Evolutionary conservation across 768 basidiomycete species (phyloP).

Genomic region (Russula abietina): DNA sequence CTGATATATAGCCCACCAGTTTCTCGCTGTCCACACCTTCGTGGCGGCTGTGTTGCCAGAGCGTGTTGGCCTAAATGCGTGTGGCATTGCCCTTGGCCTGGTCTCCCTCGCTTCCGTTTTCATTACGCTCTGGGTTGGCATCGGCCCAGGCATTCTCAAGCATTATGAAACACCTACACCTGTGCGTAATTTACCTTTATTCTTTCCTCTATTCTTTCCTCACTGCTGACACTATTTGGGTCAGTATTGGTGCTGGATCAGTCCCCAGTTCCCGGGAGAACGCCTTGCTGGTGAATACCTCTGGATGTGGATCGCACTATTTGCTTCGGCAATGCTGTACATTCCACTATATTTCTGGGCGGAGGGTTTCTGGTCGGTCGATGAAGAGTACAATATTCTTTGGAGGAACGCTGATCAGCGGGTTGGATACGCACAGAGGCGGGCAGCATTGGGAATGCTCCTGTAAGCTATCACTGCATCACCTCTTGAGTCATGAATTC

Average conservation of each 20-base stretch:
- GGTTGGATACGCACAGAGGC: slow-evolving; percentile 8
- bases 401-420: slow-evolving; percentile 10
- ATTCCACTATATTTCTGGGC: slow-evolving; percentile 36
- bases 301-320: slow-evolving; percentile 42
- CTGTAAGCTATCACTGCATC: slow-evolving; percentile 9
- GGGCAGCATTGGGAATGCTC: slow-evolving; percentile 23
- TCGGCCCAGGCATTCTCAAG: slow-evolving; percentile 26
- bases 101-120: slow-evolving; percentile 10
- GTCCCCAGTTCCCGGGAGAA: slow-evolving; percentile 29
- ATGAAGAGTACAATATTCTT: slow-evolving; percentile 31
- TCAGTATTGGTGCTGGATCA: slow-evolving; percentile 43
- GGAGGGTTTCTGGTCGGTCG: slow-evolving; percentile 33
- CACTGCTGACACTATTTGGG: slow-evolving; percentile 8
- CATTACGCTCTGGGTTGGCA: slow-evolving; percentile 34
- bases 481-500: too few species aligned
- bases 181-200: slow-evolving; percentile 20
- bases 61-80: slow-evolving; percentile 29
- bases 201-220: not conserved
- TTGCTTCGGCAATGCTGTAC: slow-evolving; percentile 34
- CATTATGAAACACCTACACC: slow-evolving; percentile 36
- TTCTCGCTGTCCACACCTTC: slow-evolving; percentile 39
- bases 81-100: slow-evolving; percentile 26
- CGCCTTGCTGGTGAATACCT: slow-evolving; percentile 40
- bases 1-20: slow-evolving; percentile 28
- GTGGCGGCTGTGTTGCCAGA: slow-evolving; percentile 34